Conservation (phyloP, 345 rosid species). For the Bruguiera sexangula region DNA sequence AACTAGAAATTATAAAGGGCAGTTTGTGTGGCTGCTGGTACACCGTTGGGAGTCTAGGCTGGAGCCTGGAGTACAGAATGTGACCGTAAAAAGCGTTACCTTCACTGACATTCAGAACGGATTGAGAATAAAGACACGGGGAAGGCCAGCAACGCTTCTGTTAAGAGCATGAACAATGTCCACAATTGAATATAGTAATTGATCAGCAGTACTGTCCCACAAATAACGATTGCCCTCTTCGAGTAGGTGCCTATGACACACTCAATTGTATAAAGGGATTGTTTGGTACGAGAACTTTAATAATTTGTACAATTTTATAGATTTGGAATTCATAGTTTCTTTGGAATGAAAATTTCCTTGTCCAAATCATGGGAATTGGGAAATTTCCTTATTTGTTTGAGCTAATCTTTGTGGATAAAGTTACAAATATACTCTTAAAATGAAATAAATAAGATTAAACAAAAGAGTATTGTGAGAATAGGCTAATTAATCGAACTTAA, state of each 20-base stretch:
- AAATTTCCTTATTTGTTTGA: too few species aligned
- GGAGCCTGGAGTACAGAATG: slow-evolving; percentile 25
- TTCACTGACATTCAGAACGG: slow-evolving; percentile 19
- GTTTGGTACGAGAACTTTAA: neutral
- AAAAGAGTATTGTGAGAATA: too few species aligned
- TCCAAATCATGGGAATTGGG: too few species aligned
- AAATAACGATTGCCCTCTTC: slow-evolving; percentile 11
- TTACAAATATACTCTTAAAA: too few species aligned
- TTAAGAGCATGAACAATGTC: slow-evolving; percentile 17
- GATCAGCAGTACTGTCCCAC: slow-evolving; percentile 23
- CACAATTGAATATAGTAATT: slow-evolving; percentile 19
- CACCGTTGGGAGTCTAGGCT: slow-evolving; percentile 49
- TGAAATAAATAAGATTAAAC: too few species aligned
- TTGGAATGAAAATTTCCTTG: too few species aligned
- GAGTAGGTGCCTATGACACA: neutral
- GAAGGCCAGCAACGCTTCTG: slow-evolving; percentile 23
- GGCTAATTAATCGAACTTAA: too few species aligned
- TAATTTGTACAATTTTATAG: neutral
- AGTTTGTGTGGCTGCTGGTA: neutral
- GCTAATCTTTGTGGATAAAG: too few species aligned
- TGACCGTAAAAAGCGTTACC: slow-evolving; percentile 16
- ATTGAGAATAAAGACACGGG: slow-evolving; percentile 23
- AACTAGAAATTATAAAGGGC: neutral
- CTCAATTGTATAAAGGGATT: neutral
- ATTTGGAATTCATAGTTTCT: too few species aligned